Conservation (phyloP, 2,329 filamentous ascomycete species). For the Plectosphaerella sp. region DNA sequence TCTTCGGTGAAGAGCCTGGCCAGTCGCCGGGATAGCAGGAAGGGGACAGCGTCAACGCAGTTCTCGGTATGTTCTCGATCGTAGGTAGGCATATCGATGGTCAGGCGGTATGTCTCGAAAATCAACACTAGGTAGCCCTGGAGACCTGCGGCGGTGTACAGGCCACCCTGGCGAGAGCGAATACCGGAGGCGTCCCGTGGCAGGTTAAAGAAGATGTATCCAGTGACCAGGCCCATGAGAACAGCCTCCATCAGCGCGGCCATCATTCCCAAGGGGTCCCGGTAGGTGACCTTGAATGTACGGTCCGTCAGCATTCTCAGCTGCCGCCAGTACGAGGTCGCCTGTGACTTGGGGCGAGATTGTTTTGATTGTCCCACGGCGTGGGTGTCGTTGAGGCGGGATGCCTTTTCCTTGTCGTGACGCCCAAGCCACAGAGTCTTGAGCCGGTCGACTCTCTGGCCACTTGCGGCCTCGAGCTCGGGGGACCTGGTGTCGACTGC, state of each 20-base stretch:
- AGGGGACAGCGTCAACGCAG: slow-evolving; percentile 65
- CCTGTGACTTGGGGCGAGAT: not conserved
- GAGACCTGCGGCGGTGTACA: slow-evolving; percentile 67
- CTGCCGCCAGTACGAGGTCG: slow-evolving; percentile 51
- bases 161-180: slow-evolving; percentile 65
- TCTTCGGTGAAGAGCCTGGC: slow-evolving; percentile 69
- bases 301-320: slow-evolving; percentile 62
- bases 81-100: slow-evolving; percentile 69
- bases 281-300: slow-evolving; percentile 66
- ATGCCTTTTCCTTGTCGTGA: slow-evolving; percentile 24
- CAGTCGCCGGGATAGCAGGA: slow-evolving; percentile 64
- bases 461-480: slow-evolving; percentile 58
- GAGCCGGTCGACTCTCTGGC: slow-evolving; percentile 55
- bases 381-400: not conserved
- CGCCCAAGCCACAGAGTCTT: slow-evolving; percentile 52
- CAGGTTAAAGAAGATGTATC: slow-evolving; percentile 68
- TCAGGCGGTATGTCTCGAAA: slow-evolving; percentile 72
- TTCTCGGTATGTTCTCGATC: slow-evolving; percentile 72
- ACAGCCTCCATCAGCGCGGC: slow-evolving; percentile 67
- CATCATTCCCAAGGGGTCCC: slow-evolving; percentile 73
- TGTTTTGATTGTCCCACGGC: not conserved
- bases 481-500: slow-evolving; percentile 68
- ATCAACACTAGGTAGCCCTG: slow-evolving; percentile 74
- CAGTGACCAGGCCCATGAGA: slow-evolving; percentile 65
- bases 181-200: slow-evolving; percentile 66